These are phyloP conservation scores for Huntiella moniliformis DNA, from an alignment of 2,329 filamentous ascomycete genomes.

Conservation along the genomic window DNA sequence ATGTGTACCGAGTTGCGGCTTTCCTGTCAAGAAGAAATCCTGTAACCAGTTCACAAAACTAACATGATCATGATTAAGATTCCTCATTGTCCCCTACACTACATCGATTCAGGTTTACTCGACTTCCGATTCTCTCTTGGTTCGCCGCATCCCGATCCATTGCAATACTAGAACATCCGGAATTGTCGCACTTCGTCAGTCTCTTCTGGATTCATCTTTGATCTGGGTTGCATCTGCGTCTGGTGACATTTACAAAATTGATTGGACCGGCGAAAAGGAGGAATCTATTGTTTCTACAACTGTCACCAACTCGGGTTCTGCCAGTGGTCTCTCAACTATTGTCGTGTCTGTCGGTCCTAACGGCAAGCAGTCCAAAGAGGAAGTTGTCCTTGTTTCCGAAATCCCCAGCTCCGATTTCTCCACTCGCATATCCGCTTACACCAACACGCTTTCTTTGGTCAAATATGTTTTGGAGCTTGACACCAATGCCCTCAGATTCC, in stretches of 20 bases:
- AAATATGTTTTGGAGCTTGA: conserved; percentile 8
- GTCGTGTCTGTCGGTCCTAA: conserved; percentile 18
- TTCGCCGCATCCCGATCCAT: conserved; percentile 46
- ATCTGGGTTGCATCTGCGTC: conserved; percentile 43
- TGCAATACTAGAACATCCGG: conserved; percentile 14
- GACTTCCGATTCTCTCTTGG: conserved; percentile 59
- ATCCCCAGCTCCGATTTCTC: neutral
- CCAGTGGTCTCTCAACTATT: conserved; percentile 28
- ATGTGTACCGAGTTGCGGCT: neutral
- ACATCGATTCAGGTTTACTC: conserved; percentile 67
- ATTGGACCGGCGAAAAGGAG: conserved; percentile 29
- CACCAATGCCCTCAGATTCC: conserved; percentile 4
- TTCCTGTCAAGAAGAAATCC: neutral
- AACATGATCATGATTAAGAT: conserved; percentile 24
- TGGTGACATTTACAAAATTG: conserved; percentile 35
- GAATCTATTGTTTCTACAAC: conserved; percentile 12
- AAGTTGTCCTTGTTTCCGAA: conserved; percentile 30
- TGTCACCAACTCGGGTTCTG: conserved; percentile 20
- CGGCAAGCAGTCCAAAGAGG: conserved; percentile 17
- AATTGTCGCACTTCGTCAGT: conserved; percentile 25
- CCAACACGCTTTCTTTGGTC: conserved; percentile 5
- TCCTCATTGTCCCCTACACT: conserved; percentile 57
- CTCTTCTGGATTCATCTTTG: conserved; percentile 23
- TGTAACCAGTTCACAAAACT: neutral
- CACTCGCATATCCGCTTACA: conserved; percentile 10